These are phyloP conservation scores for Zopfia rhizophila DNA, from an alignment of 2,329 filamentous ascomycete species.

Conservation along the genomic window DNA sequence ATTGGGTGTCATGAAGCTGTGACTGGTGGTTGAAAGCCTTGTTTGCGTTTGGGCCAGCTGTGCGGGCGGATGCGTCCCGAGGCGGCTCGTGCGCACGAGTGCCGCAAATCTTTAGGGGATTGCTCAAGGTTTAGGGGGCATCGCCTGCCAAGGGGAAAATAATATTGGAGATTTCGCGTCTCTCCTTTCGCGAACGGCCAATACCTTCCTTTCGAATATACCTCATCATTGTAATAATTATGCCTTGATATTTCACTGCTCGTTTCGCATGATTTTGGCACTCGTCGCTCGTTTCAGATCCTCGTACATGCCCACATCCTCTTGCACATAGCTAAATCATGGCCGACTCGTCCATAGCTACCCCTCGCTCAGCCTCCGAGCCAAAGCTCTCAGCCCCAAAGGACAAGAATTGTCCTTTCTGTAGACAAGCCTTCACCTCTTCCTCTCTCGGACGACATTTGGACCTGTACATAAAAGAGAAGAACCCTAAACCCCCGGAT, in stretches of 20 bases:
- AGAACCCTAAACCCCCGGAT: conserved; percentile 88
- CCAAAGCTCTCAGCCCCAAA: conserved; percentile 69
- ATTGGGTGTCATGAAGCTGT: not conserved
- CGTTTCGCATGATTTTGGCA: conserved; percentile 5
- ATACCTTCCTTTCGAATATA: conserved; percentile 24
- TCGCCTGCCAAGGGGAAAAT: conserved; percentile 13
- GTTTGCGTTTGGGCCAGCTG: conserved; percentile 9
- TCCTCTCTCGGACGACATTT: conserved; percentile 93
- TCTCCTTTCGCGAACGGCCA: conserved; percentile 35
- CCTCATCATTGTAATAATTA: conserved; percentile 31
- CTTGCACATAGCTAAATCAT: conserved; percentile 26
- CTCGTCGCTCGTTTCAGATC: conserved; percentile 20
- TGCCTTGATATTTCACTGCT: conserved; percentile 36
- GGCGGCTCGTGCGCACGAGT: not conserved
- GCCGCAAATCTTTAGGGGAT: conserved; percentile 2
- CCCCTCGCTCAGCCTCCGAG: conserved; percentile 50
- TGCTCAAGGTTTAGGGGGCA: not conserved
- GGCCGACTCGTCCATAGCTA: conserved; percentile 52
- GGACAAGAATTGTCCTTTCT: conserved; percentile 90
- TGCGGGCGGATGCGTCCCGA: conserved; percentile 3
- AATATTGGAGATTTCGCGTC: conserved; percentile 33
- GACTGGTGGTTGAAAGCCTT: conserved; percentile 2
- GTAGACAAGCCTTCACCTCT: conserved; percentile 88
- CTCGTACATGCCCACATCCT: conserved; percentile 6
- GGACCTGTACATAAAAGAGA: conserved; percentile 92